Evolutionary conservation across 2,329 filamentous ascomycete genomes (phyloP), one percentile per base, ranked within the genome.

Genomic region (Domatiomyces globalis): DNA sequence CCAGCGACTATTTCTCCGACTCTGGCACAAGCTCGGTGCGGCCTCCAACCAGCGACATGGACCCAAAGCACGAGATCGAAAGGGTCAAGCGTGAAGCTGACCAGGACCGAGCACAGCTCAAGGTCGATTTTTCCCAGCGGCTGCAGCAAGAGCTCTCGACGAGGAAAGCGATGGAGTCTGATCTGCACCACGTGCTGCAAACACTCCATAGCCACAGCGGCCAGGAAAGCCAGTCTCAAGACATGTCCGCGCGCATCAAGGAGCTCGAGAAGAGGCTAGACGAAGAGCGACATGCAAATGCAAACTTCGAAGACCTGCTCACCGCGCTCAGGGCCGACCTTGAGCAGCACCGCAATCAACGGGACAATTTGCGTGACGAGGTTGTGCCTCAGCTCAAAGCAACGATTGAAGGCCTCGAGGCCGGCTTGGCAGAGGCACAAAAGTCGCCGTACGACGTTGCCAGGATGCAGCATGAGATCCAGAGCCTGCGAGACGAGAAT

Each of bases 1-100:
- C 87, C 8, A 96, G 92, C 69, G 92, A 98, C 69, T 96, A 98
- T 70, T 98, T 92, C 66, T 98, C 92, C 2, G 92, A 98, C 66
- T 95, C 89, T 5, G 92, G 92, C 29, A 84, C 87, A 52, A 90
- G 87, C 66, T 90, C 87, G 1, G 77, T 86, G 49, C 85, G 87
- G 62, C 84, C 83, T 62, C 82, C 84, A 1, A 71, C 77, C 55
- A 83, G 86, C 46, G 73, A 78, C 54, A 60, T 60, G 43, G 69
- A 68, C 29, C 45, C 57, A 1, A 78, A 75, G 59, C 80, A 83
- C 62, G 87, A 95, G 65, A 72, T 95, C 33, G 87, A 94, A 54
- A 86, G 81, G 66, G 75, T 92, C 45, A 84, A 89, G 61, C 78
- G 92, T 58, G 82, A 82, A 59, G 81, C 85, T 1, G 90, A 96